Base-by-base conservation (phyloP, 139 green algal genomes). In the Asterochloris sp. region DNA sequence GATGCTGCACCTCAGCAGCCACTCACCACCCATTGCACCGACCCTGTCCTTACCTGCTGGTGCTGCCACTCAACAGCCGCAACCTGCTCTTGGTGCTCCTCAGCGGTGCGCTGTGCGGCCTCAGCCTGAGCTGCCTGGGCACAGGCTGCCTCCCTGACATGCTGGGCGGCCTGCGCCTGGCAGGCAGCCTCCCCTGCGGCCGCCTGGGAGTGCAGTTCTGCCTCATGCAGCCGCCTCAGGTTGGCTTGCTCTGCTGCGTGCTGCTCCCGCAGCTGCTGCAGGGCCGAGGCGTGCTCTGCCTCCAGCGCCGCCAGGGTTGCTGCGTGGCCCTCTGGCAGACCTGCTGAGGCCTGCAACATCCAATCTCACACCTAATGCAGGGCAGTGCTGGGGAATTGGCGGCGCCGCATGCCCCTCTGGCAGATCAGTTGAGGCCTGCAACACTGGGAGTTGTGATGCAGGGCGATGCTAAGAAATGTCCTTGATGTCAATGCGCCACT, bases 151-250 rank as follows among this genome's bases (percentile, higher is more conserved):
- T 54, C 38, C 38, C 38, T 54, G 38, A 54, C 38, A 54, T 54
- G 38, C 38, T 54, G 38, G 38, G 38, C 38, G 38, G 38, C 38
- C 38, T 54, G 38, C 38, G 38, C 38, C 38, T 54, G 38, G 38
- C 6, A 54, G 38, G 38, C 38, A 10, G 38, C 38, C 38, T 54
- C 38, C 38, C 38, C 38, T 54, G 2, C 38, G 2, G 76, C 61
- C 76, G 67, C 76, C 10, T 69, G 76, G 60, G 67, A n/a, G 16
- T 80, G 76, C 24, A 80, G 24, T n/a, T 61, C 26, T 13, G 67
- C 76, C 23, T 80, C 76, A 80, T 80, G 68, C 24, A 69, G 60
- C 14, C 60, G 47, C 23, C n/a, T n/a, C 76, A 61, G 54, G 17
- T 80, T n/a, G 13, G 67, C 76, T 24, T 69, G 24, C n/a, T 80